Conservation (phyloP, 805 yeast genomes). For the Myxozyma kluyveri region DNA sequence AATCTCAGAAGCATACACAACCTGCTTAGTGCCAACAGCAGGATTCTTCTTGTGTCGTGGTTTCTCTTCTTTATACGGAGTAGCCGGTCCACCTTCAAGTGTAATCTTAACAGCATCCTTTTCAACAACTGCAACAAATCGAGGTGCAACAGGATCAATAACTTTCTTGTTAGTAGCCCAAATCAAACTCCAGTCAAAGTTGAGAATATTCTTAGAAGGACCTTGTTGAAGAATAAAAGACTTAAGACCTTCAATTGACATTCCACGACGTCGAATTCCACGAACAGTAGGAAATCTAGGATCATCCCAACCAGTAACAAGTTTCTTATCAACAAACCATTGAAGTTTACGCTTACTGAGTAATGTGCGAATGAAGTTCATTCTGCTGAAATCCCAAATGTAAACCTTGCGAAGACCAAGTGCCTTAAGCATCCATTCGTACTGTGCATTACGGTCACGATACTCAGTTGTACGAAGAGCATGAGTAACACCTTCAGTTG, state of each 20-base stretch:
- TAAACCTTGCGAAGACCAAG: slow-evolving; percentile 84
- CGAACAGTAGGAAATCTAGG: slow-evolving; percentile 99
- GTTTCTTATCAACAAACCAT: slow-evolving; percentile 94
- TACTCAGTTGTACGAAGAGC: slow-evolving; percentile 97
- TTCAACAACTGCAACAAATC: slow-evolving; percentile 76
- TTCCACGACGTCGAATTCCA: slow-evolving; percentile 96
- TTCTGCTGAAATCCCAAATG: slow-evolving; percentile 97
- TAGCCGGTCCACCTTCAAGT: slow-evolving; percentile 63
- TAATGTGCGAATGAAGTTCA: slow-evolving; percentile 93
- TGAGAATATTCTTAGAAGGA: slow-evolving; percentile 94
- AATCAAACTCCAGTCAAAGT: slow-evolving; percentile 94
- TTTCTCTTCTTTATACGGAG: slow-evolving; percentile 62
- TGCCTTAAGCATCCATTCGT: slow-evolving; percentile 89
- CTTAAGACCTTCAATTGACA: slow-evolving; percentile 96
- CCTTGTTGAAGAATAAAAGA: slow-evolving; percentile 94
- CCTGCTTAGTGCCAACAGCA: slow-evolving; percentile 80
- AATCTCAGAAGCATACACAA: slow-evolving; percentile 60
- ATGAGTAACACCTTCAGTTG: slow-evolving; percentile 96
- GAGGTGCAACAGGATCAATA: slow-evolving; percentile 95
- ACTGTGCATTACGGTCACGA: slow-evolving; percentile 98
- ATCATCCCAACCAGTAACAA: slow-evolving; percentile 95
- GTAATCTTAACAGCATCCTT: slow-evolving; percentile 63
- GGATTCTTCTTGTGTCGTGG: slow-evolving; percentile 96
- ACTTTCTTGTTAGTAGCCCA: slow-evolving; percentile 98
- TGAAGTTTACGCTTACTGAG: slow-evolving; percentile 96